Base-by-base conservation (phyloP, 2,329 filamentous ascomycete genomes). In the Neofusicoccum cordaticola region DNA sequence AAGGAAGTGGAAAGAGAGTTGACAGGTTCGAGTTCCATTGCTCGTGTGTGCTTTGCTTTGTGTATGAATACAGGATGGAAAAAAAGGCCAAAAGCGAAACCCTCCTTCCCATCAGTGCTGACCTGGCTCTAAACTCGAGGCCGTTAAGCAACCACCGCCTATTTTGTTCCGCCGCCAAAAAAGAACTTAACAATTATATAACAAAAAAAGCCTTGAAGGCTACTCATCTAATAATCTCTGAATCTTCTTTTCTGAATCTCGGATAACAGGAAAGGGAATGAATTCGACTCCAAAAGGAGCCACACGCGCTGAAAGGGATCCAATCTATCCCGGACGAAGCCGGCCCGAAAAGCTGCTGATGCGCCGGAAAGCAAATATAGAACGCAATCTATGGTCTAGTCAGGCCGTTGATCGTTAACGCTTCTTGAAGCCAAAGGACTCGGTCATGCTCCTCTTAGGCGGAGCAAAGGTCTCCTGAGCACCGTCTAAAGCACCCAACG, bases 331-430 rank as follows among this genome's bases (percentile, higher is more conserved):
- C 27, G 42, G 56, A 47, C 56, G 42, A 48, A 37, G 31, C 56
- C 56, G 42, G 56, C 15, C 53, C 56, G 56, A 60, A 60, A 60
- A 15, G 6, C 3, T 52, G 13, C 34, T 52, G 34, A 17, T 52
- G 34, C 50, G 31, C 50, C 34, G 15, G 37, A 39, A 39, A 52
- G 37, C 56, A 47, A 44, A 60, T 34, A 47, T 47, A 27, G 27
- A 47, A 60, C 17, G 53, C 53, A 58, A 60, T 60, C 56, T 60
- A 48, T 19, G n/a, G 9, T 60, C 56, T 60, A 60, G 15, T 60
- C 31, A 47, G 41, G 53, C 56, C 56, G 41, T 60, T 6, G 31
- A 47, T 11, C 15, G 17, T 37, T 60, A 47, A 3, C 35, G 31
- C 27, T 12, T 45, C 56, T 39, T 60, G n/a, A n/a, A 17, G 56